phyloP scores from a whole-genome alignment of 129 eudicot genomes.

The Oenanthe sinensis region DNA sequence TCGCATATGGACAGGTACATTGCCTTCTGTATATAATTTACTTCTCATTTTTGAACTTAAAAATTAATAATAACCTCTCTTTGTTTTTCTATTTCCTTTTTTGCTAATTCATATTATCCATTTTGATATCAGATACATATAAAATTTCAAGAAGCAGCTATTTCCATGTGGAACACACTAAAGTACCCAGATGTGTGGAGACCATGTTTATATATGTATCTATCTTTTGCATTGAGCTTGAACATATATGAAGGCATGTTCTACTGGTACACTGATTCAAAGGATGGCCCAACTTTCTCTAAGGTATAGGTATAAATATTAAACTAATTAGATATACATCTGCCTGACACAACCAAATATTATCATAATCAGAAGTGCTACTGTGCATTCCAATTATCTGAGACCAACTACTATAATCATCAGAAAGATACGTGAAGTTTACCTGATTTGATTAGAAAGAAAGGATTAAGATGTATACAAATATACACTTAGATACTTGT shows the following conservation, averaged over 20 bases:
- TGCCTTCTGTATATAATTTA: not conserved
- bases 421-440: not conserved
- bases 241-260: constrained; percentile 78
- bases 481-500: not conserved
- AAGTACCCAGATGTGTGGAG: constrained; percentile 80
- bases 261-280: constrained; percentile 87
- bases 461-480: not conserved
- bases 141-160: constrained; percentile 58
- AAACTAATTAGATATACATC: not conserved
- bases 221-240: constrained; percentile 70
- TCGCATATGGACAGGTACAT: constrained; percentile 68
- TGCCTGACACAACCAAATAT: not conserved
- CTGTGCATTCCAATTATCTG: not conserved
- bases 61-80: too few species aligned
- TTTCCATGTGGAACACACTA: constrained; percentile 78
- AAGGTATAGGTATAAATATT: constrained; percentile 29
- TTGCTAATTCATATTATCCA: not conserved
- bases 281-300: constrained; percentile 73
- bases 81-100: too few species aligned
- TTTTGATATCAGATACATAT: constrained; percentile 36
- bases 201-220: constrained; percentile 89
- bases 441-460: not conserved
- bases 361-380: not conserved
- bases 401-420: not conserved
- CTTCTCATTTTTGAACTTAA: not conserved